Evolutionary conservation across 2,329 filamentous ascomycete species (phyloP), one percentile per base, ranked within the genome.

Genomic region (Hirsutella rhossiliensis): DNA sequence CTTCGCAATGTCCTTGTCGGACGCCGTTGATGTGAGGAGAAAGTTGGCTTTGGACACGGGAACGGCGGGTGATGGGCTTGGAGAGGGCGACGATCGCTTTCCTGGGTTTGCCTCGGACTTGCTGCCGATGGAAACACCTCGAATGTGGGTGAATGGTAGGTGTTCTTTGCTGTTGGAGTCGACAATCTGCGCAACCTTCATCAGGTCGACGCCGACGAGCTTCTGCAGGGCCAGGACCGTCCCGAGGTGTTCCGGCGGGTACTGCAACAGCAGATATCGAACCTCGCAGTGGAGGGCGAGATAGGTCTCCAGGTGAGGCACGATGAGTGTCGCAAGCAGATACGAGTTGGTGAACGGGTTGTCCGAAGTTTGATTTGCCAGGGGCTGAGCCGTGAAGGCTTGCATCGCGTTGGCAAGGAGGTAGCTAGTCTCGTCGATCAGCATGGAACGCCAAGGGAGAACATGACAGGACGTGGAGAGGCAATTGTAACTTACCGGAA

Each of bases 381-480:
- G 57, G 2, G 68, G 67, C 45, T 75, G 74, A 1, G 70, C 63
- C 5, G 70, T 74, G 48, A 73, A 75, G 1, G 68, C 64, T 55
- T 80, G 76, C 70, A 81, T 76, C 5, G 73, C 74, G 49, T 71
- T 78, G 50, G 71, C 71, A 43, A 80, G 71, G 41, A 82, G 65
- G 50, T 77, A 80, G 48, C 77, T 80, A 36, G 4, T n/a, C 15
- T 7, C 4, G 5, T 20, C 18, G 31, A 5, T 19, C n/a, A 30
- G 5, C 5, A 34, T 5, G 13, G 11, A 5, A 17, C 39, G 23
- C 17, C 9, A 29, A 12, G 4, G 5, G 27, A 9, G 4, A 19
- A 19, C 34, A 9, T 19, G 9, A 19, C 13, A 11, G 9, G 15
- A 28, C n/a, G 8, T 3, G 4, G 30, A 13, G 17, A 4, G 12